Base-by-base conservation (phyloP, 306 rosid species). In the Medicago arabica region DNA sequence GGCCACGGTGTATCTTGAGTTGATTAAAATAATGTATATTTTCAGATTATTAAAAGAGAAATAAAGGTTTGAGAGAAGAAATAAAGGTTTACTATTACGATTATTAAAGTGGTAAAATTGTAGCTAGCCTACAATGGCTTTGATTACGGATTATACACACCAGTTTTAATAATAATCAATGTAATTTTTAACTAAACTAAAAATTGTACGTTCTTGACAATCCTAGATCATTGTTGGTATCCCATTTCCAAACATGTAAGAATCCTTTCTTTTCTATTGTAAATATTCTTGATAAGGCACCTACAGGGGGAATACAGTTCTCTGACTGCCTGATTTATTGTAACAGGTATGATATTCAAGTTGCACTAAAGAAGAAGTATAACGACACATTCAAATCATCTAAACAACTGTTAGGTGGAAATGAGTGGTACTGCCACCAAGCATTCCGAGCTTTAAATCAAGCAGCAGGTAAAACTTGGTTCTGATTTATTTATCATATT, bases 191-290 rank as follows among this genome's bases (percentile, higher is more conserved):
- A 57, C 67, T 70, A 18, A 18, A 55, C 15, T 59, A 67, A 69
- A 25, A 25, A 70, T 80, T 75, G 85, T 59, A 10, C 25, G 2
- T 62, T 76, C 98, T 91, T 89, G 83, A 94, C 94, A 72, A 85
- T 82, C 90, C 81, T 87, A 94, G 96, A 92, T 94, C 85, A 85
- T 94, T 81, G 90, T 94, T 53, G 97, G 98, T 44, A 87, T 94
- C 81, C 98, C 98, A 58, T 94, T 94, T 86, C 96, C 98, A 81
- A 94, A 92, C 81, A 83, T 85, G 98, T 94, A 90, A 92, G 97
- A 59, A 40, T 58, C 62, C 76, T 74, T 79, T 71, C 80, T 59
- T 60, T 59, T 68, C 75, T 68, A 61, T 39, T 74, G 16, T 49
- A 15, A 49, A 21, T 49, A 64, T 47, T 87, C 61, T 59, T 76